Conservation (phyloP, 2,329 filamentous ascomycete genomes). For the Aphanoascus verrucosus region DNA sequence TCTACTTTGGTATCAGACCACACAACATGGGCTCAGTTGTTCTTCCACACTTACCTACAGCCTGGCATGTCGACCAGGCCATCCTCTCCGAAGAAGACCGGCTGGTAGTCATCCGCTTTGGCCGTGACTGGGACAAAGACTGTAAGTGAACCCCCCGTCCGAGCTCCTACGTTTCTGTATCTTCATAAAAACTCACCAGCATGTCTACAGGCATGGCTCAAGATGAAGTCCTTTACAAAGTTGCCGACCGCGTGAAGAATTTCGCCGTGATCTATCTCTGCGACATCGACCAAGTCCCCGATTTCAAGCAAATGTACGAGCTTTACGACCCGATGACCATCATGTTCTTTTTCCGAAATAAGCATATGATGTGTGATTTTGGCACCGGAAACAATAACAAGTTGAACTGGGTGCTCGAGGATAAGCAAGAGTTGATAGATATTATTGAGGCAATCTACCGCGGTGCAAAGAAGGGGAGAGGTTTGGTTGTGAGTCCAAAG, state of each 20-base stretch:
- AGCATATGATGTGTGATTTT: conserved; percentile 63
- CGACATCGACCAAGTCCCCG: conserved; percentile 74
- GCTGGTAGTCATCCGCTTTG: conserved; percentile 87
- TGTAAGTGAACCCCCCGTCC: conserved; percentile 28
- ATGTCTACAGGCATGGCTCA: conserved; percentile 51
- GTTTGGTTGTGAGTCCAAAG: conserved; percentile 93
- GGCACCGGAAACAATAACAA: conserved; percentile 98
- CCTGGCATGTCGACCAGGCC: conserved; percentile 97
- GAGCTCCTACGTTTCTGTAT: too few species aligned
- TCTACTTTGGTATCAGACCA: neutral
- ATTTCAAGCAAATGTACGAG: conserved; percentile 95
- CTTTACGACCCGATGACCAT: conserved; percentile 85
- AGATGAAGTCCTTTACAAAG: conserved; percentile 90
- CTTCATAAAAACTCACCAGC: neutral
- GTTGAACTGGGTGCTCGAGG: conserved; percentile 88
- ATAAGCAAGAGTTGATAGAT: conserved; percentile 97
- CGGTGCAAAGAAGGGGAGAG: conserved; percentile 94
- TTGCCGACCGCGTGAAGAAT: conserved; percentile 82
- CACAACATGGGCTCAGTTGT: conserved; percentile 68
- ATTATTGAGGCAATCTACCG: conserved; percentile 97
- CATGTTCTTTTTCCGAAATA: conserved; percentile 98
- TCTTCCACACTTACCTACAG: conserved; percentile 78
- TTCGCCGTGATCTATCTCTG: conserved; percentile 69
- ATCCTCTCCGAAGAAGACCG: conserved; percentile 86
- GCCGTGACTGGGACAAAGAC: conserved; percentile 72